Evolutionary conservation across 2,329 filamentous ascomycete species (phyloP).

Genomic region (Alternaria panax): DNA sequence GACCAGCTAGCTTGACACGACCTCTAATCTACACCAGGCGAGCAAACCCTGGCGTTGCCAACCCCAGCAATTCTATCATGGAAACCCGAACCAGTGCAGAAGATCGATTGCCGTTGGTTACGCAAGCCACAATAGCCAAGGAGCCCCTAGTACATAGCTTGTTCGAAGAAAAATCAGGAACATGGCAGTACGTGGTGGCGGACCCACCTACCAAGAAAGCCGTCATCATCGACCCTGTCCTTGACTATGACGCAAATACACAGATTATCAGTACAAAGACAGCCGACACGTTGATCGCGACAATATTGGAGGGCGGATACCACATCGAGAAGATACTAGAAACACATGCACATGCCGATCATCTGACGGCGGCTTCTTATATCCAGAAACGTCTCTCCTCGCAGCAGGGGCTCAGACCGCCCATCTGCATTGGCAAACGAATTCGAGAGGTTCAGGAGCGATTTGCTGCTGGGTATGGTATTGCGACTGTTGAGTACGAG

Average conservation of each 20-base stretch:
- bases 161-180: slow-evolving; percentile 56
- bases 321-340: slow-evolving; percentile 64
- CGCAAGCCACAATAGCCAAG: neutral
- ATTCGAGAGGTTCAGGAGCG: slow-evolving; percentile 61
- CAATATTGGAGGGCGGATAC: slow-evolving; percentile 57
- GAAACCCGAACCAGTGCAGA: neutral
- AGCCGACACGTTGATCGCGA: slow-evolving; percentile 61
- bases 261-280: slow-evolving; percentile 58
- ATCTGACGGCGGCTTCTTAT: slow-evolving; percentile 66
- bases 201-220: slow-evolving; percentile 60
- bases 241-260: slow-evolving; percentile 62
- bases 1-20: neutral
- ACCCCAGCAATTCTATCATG: neutral
- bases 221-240: slow-evolving; percentile 68
- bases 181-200: slow-evolving; percentile 68
- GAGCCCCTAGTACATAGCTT: slow-evolving; percentile 30
- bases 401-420: slow-evolving; percentile 51
- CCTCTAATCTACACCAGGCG: neutral
- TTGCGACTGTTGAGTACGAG: slow-evolving; percentile 54
- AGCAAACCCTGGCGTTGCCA: neutral
- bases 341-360: slow-evolving; percentile 69
- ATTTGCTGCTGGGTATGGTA: slow-evolving; percentile 60
- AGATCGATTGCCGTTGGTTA: neutral
- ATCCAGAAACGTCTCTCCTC: slow-evolving; percentile 54
- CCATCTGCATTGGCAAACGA: slow-evolving; percentile 63